Conservation (phyloP, 2,329 filamentous ascomycete genomes). For the Fulvia fulva region DNA sequence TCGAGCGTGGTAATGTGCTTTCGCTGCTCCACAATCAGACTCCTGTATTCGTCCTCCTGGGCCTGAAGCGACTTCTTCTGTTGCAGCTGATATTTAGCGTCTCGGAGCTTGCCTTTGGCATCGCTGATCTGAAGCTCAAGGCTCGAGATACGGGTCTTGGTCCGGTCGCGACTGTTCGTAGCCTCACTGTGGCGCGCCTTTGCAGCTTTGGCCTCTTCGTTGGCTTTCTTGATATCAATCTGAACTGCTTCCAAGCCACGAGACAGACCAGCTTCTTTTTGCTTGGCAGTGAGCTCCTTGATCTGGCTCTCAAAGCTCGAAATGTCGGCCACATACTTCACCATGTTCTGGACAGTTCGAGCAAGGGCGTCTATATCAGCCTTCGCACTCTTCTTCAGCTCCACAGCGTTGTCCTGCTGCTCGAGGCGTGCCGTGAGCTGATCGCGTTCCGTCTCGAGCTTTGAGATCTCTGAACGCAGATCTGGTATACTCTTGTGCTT, state of each 20-base stretch:
- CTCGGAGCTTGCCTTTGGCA: conserved; percentile 66
- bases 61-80: conserved; percentile 68
- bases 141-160: conserved; percentile 60
- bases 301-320: conserved; percentile 69
- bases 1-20: conserved; percentile 67
- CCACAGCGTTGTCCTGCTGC: conserved; percentile 63
- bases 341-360: conserved; percentile 72
- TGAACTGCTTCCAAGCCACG: conserved; percentile 82
- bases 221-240: conserved; percentile 63
- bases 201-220: conserved; percentile 62
- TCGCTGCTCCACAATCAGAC: conserved; percentile 64
- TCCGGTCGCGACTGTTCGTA: conserved; percentile 65
- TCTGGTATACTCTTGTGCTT: conserved; percentile 65
- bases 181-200: conserved; percentile 65
- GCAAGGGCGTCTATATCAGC: conserved; percentile 71
- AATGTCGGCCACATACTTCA: conserved; percentile 68
- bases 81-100: conserved; percentile 70
- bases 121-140: conserved; percentile 74
- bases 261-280: conserved; percentile 61
- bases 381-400: conserved; percentile 59
- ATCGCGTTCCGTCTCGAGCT: conserved; percentile 41
- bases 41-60: conserved; percentile 70
- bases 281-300: conserved; percentile 68
- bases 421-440: conserved; percentile 46
- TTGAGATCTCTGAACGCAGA: conserved; percentile 60